These are phyloP conservation scores for Heracleum sosnowskyi DNA, from an alignment of 129 eudicot genomes.

Conservation along the genomic window DNA sequence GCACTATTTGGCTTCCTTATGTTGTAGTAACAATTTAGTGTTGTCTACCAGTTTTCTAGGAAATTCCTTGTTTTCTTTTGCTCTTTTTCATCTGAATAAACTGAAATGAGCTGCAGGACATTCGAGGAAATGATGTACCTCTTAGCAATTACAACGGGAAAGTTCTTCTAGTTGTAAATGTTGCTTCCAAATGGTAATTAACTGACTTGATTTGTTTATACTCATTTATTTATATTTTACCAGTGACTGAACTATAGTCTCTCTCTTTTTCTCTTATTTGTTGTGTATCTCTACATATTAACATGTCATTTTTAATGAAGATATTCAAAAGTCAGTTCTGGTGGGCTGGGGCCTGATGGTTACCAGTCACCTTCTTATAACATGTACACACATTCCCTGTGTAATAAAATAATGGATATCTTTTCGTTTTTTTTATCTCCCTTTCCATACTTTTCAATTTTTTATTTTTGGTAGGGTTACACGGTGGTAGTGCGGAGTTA, in stretches of 20 bases:
- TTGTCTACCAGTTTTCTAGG: not conserved
- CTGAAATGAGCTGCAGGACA: conserved; percentile 44
- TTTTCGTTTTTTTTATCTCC: not conserved
- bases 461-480: not conserved
- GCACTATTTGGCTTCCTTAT: not conserved
- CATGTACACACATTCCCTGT: not conserved
- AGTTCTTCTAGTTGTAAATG: conserved; percentile 78
- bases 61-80: not conserved
- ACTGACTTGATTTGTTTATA: not conserved
- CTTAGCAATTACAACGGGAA: conserved; percentile 75
- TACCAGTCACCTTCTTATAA: not conserved
- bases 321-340: not conserved
- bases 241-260: not conserved
- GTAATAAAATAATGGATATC: not conserved
- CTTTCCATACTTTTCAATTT: not conserved
- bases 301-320: not conserved
- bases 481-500: not conserved
- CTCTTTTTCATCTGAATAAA: conserved; percentile 1
- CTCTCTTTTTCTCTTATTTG: not conserved
- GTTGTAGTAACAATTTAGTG: not conserved
- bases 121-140: conserved; percentile 66
- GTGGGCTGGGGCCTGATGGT: not conserved
- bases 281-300: not conserved
- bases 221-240: not conserved
- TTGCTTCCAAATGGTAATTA: conserved; percentile 79